phyloP scores from a whole-genome alignment of 345 rosid genomes.

The Lepidium didymum region DNA sequence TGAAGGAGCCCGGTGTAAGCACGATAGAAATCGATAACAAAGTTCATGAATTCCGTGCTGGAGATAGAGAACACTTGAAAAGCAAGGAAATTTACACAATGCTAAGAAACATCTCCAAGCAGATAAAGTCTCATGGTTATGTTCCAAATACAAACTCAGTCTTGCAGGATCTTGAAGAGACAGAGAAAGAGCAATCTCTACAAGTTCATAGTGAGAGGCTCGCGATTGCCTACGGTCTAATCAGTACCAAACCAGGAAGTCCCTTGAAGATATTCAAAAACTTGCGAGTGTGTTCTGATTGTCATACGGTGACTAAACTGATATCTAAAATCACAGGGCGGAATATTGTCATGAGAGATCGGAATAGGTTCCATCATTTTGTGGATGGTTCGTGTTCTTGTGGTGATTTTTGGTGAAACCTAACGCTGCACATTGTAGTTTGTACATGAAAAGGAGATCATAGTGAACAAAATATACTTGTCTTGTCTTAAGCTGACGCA shows the following conservation, averaged over 20 bases:
- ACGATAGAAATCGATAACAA: slow-evolving; percentile 46
- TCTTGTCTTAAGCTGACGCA: neutral
- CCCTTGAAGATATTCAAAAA: slow-evolving; percentile 57
- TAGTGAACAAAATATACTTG: neutral
- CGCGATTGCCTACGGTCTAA: slow-evolving; percentile 60
- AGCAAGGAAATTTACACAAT: slow-evolving; percentile 43
- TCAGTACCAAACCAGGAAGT: slow-evolving; percentile 47
- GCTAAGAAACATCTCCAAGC: slow-evolving; percentile 36
- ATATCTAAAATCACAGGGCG: slow-evolving; percentile 57
- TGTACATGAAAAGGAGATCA: neutral
- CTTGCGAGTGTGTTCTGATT: slow-evolving; percentile 59
- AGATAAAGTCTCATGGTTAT: slow-evolving; percentile 20
- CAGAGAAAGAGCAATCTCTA: slow-evolving; percentile 47
- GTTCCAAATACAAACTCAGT: slow-evolving; percentile 43
- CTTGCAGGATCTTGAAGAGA: slow-evolving; percentile 44
- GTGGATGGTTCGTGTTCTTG: slow-evolving; percentile 66
- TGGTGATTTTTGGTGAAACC: slow-evolving; percentile 57
- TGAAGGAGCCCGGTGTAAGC: slow-evolving; percentile 67
- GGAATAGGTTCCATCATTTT: slow-evolving; percentile 80
- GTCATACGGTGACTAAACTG: slow-evolving; percentile 54
- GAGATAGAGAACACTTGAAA: slow-evolving; percentile 43
- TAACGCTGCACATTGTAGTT: neutral
- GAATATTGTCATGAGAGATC: slow-evolving; percentile 61
- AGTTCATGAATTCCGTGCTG: slow-evolving; percentile 55
- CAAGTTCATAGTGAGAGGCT: slow-evolving; percentile 73